Evolutionary conservation across 768 basidiomycete genomes (phyloP).

Genomic region (Boletus insuetus): DNA sequence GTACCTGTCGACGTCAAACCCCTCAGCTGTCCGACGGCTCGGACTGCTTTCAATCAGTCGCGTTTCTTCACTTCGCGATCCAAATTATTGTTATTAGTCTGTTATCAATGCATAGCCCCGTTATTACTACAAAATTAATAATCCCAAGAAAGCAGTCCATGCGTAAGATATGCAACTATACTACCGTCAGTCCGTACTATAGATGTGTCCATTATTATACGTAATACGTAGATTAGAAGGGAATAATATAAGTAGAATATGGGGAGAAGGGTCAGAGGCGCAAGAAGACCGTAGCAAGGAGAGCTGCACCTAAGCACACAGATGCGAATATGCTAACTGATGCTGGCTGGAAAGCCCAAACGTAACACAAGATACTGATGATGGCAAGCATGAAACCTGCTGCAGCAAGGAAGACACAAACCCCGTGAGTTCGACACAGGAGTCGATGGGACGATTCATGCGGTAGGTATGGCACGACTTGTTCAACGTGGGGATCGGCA

Average conservation of each 20-base stretch:
- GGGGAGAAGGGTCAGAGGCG: neutral
- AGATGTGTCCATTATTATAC: no score
- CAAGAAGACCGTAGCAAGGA: constrained; percentile 21
- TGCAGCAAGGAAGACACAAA: constrained; percentile 46
- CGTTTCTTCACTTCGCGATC: no score
- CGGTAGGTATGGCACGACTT: constrained; percentile 43
- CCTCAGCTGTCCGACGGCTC: no score
- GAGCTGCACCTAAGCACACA: constrained; percentile 36
- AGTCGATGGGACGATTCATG: constrained; percentile 38
- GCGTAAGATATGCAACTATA: no score
- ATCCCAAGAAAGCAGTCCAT: no score
- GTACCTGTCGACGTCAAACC: no score
- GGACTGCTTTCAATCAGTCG: no score
- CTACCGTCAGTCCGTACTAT: no score
- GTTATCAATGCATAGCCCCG: no score
- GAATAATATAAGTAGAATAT: neutral
- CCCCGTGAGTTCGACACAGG: constrained; percentile 46
- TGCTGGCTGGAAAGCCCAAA: constrained; percentile 46
- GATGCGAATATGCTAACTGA: constrained; percentile 46
- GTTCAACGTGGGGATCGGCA: constrained; percentile 48
- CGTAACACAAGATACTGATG: constrained; percentile 47
- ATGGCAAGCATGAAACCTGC: constrained; percentile 50
- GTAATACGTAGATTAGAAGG: neutral
- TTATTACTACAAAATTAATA: no score
- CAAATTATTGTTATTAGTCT: no score